These are phyloP conservation scores for Pseudocohnilembus persalinus DNA, from an alignment of 169 alveolate genomes.

Conservation along the genomic window DNA sequence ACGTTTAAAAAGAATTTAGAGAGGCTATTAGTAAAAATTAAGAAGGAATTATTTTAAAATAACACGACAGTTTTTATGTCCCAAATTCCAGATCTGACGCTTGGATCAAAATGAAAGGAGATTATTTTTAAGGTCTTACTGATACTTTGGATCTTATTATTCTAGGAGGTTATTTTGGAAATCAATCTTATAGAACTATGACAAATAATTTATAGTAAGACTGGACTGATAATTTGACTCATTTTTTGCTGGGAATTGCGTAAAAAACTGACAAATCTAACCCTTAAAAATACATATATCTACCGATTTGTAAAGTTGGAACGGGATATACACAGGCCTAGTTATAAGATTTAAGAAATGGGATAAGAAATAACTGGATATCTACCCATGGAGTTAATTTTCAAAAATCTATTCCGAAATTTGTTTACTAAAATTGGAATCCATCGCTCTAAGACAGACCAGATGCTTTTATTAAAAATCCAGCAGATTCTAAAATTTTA, in stretches of 20 bases:
- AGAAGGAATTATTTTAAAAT: conserved; percentile 80
- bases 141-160: conserved; percentile 78
- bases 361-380: conserved; percentile 59
- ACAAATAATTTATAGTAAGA: conserved; percentile 29
- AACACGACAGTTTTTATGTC: conserved; percentile 56
- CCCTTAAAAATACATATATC: conserved; percentile 58
- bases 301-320: conserved; percentile 83
- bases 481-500: conserved; percentile 65
- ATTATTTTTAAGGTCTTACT: conserved; percentile 74
- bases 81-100: conserved; percentile 76
- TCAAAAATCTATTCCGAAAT: conserved; percentile 56
- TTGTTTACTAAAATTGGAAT: conserved; percentile 42
- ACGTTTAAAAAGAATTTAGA: conserved; percentile 67
- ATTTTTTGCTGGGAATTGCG: conserved; percentile 69
- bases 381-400: conserved; percentile 50
- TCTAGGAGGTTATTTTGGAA: conserved; percentile 84
- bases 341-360: conserved; percentile 48
- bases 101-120: conserved; percentile 86
- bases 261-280: conserved; percentile 51
- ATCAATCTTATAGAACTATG: conserved; percentile 54
- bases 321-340: conserved; percentile 62
- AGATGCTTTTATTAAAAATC: conserved; percentile 70
- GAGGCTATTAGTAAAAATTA: conserved; percentile 66
- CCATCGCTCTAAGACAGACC: conserved; percentile 51
- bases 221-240: conserved; percentile 75